Evolutionary conservation across 2,329 filamentous ascomycete species (phyloP).

Genomic region (Curvularia sp.): DNA sequence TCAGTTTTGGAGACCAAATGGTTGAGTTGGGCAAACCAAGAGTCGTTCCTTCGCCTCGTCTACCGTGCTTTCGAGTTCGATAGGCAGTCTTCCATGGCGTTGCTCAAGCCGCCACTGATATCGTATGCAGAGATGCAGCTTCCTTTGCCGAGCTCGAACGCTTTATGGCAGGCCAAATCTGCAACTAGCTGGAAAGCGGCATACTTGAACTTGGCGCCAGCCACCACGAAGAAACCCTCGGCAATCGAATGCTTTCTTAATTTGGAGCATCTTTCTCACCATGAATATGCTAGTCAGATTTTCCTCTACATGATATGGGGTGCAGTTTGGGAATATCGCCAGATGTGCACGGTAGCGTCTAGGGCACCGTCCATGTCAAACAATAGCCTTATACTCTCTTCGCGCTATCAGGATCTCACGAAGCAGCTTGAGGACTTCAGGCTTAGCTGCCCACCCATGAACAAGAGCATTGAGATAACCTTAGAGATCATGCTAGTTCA

Average conservation of each 20-base stretch:
- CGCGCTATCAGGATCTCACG: slow-evolving; percentile 63
- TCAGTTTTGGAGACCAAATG: slow-evolving; percentile 68
- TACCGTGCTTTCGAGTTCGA: slow-evolving; percentile 72
- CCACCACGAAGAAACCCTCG: slow-evolving; percentile 31
- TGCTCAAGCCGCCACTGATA: slow-evolving; percentile 69
- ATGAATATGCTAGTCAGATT: slow-evolving; percentile 58
- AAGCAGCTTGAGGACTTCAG: slow-evolving; percentile 63
- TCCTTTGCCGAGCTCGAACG: slow-evolving; percentile 67
- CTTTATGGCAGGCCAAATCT: slow-evolving; percentile 70
- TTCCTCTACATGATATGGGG: slow-evolving; percentile 71
- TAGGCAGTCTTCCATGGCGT: slow-evolving; percentile 70
- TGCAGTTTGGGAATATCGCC: slow-evolving; percentile 70
- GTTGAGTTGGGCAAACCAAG: slow-evolving; percentile 68
- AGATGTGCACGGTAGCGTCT: slow-evolving; percentile 61
- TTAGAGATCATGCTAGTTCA: slow-evolving; percentile 67
- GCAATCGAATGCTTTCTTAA: slow-evolving; percentile 41
- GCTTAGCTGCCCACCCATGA: slow-evolving; percentile 53
- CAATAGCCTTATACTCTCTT: slow-evolving; percentile 49
- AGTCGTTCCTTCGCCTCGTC: slow-evolving; percentile 72
- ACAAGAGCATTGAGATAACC: slow-evolving; percentile 40
- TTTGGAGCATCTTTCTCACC: slow-evolving; percentile 29
- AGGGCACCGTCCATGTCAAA: slow-evolving; percentile 48
- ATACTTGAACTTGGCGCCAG: slow-evolving; percentile 55
- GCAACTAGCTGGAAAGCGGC: slow-evolving; percentile 69
- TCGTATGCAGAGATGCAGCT: slow-evolving; percentile 73